Base-by-base conservation (phyloP, 169 alveolate species). In the Miamiensis avidus region DNA sequence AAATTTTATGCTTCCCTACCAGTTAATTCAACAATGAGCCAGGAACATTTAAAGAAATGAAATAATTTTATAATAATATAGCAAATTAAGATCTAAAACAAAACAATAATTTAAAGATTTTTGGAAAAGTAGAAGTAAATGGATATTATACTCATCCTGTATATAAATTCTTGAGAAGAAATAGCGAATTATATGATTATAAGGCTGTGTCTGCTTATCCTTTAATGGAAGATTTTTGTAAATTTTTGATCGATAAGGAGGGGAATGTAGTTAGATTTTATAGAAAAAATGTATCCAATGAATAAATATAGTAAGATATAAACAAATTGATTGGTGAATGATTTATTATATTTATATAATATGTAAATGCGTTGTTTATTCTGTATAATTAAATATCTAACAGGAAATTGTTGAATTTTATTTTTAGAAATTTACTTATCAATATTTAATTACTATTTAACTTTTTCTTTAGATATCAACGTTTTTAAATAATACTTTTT, bases 51-150 rank as follows among this genome's bases (percentile, higher is more conserved):
- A n/a, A 73, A n/a, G 15, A 64, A 34, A 81, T 81, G 0, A 76
- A 82, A 32, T 76, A 86, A 30, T 72, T 31, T 29, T 81, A 81
- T 74, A 49, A 49, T 11, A 49, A 49, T 49, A 11, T 49, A 49
- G 20, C 69, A 11, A 11, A 49, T 49, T 49, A 49, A 49, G 4
- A 49, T 49, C 20, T 49, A 49, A 49, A 49, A 49, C 20, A 49
- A 20, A 11, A 49, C 20, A 49, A 20, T 4, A 49, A 84, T n/a
- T 86, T 86, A 25, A 81, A 49, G 65, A 79, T 86, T 26, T 86
- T 65, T 65, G 74, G 76, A 78, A 86, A 86, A 76, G 78, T 86
- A 49, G 90, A 86, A 77, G 31, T 86, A 33, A 86, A 86, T 81
- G 90, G 90, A 25, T 75, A 16, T 31, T 75, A 72, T 65, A 81